A percentile compares a stretch with the other conserved stretches of the same genome.
These are phyloP conservation scores for Colletotrichum euphorbiae DNA, from an alignment of 2,329 filamentous ascomycete genomes.

Conservation along the genomic window DNA sequence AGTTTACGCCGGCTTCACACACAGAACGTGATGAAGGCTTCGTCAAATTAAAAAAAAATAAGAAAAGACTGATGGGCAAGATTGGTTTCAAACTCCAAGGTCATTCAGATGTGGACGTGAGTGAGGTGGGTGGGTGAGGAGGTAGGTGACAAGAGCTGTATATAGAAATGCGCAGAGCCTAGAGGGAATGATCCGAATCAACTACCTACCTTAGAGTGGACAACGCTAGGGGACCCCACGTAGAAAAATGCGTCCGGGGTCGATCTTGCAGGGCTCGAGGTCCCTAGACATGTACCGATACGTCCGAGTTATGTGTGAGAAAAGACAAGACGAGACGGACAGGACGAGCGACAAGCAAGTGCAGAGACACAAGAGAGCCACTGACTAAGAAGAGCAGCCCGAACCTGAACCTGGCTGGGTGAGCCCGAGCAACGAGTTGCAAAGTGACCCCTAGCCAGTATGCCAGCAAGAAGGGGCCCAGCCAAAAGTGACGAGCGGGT, in stretches of 20 bases:
- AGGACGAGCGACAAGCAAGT: neutral
- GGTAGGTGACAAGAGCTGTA: slow-evolving; percentile 13
- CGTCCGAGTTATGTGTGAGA: slow-evolving; percentile 18
- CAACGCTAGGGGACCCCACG: slow-evolving; percentile 26
- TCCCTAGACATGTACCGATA: slow-evolving; percentile 20
- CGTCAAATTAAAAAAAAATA: no score
- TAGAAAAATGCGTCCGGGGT: slow-evolving; percentile 23
- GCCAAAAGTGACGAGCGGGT: slow-evolving; percentile 14
- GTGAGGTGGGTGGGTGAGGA: slow-evolving; percentile 4
- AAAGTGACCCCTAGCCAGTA: no score
- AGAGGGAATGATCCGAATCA: neutral
- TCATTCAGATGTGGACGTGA: slow-evolving; percentile 1
- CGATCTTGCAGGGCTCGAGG: slow-evolving; percentile 22
- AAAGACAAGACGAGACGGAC: slow-evolving; percentile 9
- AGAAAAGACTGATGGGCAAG: slow-evolving; percentile 4
- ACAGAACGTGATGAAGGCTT: slow-evolving; percentile 8
- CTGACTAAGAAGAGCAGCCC: slow-evolving; percentile 3
- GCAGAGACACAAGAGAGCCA: slow-evolving; percentile 1
- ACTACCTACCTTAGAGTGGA: slow-evolving; percentile 24
- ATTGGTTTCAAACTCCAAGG: slow-evolving; percentile 25
- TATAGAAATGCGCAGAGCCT: slow-evolving; percentile 13
- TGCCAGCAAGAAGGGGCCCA: neutral
- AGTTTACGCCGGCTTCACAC: neutral
- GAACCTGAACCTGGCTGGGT: no score
- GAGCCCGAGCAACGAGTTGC: neutral